Conservation (phyloP, 2,329 filamentous ascomycete species). For the Tetracladium maxilliforme region DNA sequence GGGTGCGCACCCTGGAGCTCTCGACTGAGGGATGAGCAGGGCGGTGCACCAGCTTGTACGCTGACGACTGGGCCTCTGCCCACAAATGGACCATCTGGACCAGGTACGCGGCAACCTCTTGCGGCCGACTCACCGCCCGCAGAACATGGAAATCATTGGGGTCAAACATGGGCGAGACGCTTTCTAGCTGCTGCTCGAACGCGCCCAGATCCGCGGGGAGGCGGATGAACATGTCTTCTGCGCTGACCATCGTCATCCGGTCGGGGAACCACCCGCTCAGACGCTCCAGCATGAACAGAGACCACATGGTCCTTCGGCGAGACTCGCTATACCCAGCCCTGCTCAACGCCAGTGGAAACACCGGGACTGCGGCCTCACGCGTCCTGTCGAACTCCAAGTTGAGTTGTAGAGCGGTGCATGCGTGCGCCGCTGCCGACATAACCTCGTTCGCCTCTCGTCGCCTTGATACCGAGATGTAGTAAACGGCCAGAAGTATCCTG, state of each 20-base stretch:
- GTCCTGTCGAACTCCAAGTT: not conserved
- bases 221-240: slow-evolving; percentile 51
- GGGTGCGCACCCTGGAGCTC: slow-evolving; percentile 30
- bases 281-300: slow-evolving; percentile 54
- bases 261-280: slow-evolving; percentile 43
- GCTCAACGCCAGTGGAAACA: slow-evolving; percentile 38
- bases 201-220: slow-evolving; percentile 45
- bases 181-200: slow-evolving; percentile 46
- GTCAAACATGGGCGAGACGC: slow-evolving; percentile 45
- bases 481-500: not conserved
- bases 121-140: slow-evolving; percentile 16
- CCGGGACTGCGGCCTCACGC: slow-evolving; percentile 7
- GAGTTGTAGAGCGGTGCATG: not conserved
- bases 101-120: slow-evolving; percentile 42
- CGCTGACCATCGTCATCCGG: slow-evolving; percentile 38
- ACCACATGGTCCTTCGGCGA: slow-evolving; percentile 58
- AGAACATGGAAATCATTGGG: slow-evolving; percentile 19
- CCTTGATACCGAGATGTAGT: not conserved
- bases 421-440: too few relatives aligned
- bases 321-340: slow-evolving; percentile 47
- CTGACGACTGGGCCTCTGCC: slow-evolving; percentile 37
- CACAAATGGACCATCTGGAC: slow-evolving; percentile 50
- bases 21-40: slow-evolving; percentile 20
- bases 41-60: slow-evolving; percentile 6
- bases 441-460: too few relatives aligned